Conservation (phyloP, 2,329 filamentous ascomycete species). For the Tolypocladium pustulatum region DNA sequence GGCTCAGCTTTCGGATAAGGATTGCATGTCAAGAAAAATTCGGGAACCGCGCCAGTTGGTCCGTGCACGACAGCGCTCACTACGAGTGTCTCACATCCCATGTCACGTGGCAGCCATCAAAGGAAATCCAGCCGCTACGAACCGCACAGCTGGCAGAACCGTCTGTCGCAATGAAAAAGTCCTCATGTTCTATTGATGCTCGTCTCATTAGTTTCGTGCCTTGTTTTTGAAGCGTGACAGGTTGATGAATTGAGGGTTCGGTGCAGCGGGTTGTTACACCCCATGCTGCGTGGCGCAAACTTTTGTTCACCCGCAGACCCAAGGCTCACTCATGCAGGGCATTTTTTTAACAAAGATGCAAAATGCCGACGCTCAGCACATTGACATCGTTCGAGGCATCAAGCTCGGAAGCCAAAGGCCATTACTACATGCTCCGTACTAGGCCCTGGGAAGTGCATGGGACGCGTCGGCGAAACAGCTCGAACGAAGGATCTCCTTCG, state of each 20-base stretch:
- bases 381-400: background rate
- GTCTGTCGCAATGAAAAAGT: background rate
- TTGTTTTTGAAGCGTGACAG: background rate
- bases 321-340: too few species aligned
- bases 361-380: background rate
- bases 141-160: background rate
- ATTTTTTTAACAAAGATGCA: too few species aligned
- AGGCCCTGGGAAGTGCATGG: background rate
- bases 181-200: background rate
- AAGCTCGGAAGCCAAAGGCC: background rate
- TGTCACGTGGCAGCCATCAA: slow-evolving; percentile 3
- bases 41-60: slow-evolving; percentile 15
- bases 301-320: background rate
- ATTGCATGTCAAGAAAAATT: slow-evolving; percentile 14
- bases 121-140: background rate
- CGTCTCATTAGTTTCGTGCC: background rate
- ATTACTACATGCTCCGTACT: background rate
- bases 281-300: background rate
- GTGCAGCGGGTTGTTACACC: background rate
- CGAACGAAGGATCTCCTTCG: background rate
- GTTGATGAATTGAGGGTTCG: background rate
- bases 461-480: background rate
- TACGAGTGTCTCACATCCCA: background rate
- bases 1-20: background rate
- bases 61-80: slow-evolving; percentile 9